phyloP scores from a whole-genome alignment of 2,329 filamentous ascomycete genomes.

The Coniochaeta sp. region DNA sequence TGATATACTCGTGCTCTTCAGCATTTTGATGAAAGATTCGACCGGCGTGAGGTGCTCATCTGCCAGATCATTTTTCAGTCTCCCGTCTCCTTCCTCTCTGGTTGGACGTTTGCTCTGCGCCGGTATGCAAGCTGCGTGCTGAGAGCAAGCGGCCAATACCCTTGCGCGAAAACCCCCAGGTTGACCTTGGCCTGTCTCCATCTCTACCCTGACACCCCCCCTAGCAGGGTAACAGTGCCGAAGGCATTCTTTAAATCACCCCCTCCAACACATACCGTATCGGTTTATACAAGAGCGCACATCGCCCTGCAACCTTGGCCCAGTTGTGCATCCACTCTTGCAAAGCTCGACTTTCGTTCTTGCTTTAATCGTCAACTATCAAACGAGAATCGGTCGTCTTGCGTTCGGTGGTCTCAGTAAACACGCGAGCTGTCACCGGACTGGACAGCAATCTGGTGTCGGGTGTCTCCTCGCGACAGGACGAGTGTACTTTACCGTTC shows the following conservation, averaged over 20 bases:
- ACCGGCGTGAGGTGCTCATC: conserved; percentile 1
- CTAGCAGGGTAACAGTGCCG: conserved; percentile 34
- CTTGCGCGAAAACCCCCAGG: conserved; percentile 11
- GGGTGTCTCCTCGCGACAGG: neutral
- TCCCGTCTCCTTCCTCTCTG: conserved; percentile 41
- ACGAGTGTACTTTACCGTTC: neutral
- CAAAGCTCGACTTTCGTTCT: conserved; percentile 18
- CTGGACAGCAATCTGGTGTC: neutral
- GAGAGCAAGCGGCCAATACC: conserved; percentile 8
- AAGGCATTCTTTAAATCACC: conserved; percentile 35
- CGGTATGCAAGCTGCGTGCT: conserved; percentile 25
- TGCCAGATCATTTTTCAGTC: conserved; percentile 26
- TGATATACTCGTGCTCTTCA: neutral
- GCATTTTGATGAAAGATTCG: neutral
- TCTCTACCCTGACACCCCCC: conserved; percentile 27
- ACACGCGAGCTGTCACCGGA: neutral
- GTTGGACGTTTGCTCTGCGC: conserved; percentile 33
- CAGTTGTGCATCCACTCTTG: conserved; percentile 17
- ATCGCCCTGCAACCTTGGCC: conserved; percentile 32
- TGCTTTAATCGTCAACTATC: conserved; percentile 14
- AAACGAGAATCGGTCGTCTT: conserved; percentile 3
- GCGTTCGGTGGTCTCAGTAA: neutral
- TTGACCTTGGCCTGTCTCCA: conserved; percentile 18
- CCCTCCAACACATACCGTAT: conserved; percentile 41
- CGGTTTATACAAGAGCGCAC: conserved; percentile 40